phyloP scores from a whole-genome alignment of 106 monocot species.

The Phalaenopsis equestris region DNA sequence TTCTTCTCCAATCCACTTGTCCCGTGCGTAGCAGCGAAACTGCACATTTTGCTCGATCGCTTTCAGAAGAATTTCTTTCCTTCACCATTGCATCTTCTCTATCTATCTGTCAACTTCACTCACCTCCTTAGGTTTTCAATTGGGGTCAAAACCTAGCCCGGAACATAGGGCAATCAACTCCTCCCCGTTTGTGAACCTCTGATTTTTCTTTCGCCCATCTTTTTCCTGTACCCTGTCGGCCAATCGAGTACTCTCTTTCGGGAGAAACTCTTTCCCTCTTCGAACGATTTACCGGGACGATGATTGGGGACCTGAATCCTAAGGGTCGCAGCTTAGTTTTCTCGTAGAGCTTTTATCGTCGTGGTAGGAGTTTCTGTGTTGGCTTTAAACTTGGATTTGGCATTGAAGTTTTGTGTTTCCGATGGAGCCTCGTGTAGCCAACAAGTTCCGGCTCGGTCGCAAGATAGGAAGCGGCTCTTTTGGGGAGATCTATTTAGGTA shows the following conservation, averaged over 20 bases:
- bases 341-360: background rate
- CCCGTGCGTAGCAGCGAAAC: no score
- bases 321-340: background rate
- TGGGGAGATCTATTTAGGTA: conserved; percentile 76
- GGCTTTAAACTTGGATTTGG: background rate
- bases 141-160: background rate
- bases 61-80: no score
- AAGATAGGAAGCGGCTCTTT: conserved; percentile 78
- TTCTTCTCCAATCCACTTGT: no score
- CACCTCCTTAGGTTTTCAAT: background rate
- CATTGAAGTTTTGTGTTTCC: background rate
- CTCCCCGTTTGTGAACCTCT: background rate
- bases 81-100: background rate
- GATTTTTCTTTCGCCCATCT: background rate
- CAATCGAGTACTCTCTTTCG: background rate
- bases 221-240: background rate
- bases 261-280: background rate
- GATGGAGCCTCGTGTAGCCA: conserved; percentile 68
- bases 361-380: background rate
- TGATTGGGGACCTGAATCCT: background rate
- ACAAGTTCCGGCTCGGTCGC: conserved; percentile 56
- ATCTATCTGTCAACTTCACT: background rate
- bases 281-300: background rate
- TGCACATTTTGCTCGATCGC: no score
- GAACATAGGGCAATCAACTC: background rate